Conservation (phyloP, 2,329 filamentous ascomycete genomes). For the Beauveria pseudobassiana region DNA sequence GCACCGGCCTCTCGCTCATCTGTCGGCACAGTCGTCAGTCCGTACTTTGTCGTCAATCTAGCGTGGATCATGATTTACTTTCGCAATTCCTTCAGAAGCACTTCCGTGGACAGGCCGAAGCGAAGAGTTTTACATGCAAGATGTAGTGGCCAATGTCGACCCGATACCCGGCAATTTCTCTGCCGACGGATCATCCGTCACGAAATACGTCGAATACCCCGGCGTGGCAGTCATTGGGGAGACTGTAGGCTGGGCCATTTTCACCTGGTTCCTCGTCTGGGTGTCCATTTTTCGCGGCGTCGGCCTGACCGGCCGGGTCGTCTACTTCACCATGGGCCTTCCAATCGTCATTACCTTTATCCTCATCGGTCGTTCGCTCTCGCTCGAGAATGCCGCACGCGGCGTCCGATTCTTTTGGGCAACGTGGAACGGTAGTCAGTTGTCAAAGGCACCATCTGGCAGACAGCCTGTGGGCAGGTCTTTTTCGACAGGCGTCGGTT, state of each 20-base stretch:
- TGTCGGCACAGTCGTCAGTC: slow-evolving; percentile 46
- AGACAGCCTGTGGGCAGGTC: slow-evolving; percentile 52
- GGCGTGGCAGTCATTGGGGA: slow-evolving; percentile 42
- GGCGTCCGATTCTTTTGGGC: slow-evolving; percentile 42
- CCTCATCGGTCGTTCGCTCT: slow-evolving; percentile 45
- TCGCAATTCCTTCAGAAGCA: slow-evolving; percentile 43
- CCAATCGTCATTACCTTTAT: slow-evolving; percentile 50
- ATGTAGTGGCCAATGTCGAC: slow-evolving; percentile 41
- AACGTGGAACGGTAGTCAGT: slow-evolving; percentile 40
- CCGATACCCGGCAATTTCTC: slow-evolving; percentile 32
- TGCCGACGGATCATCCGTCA: slow-evolving; percentile 29
- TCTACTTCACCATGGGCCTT: slow-evolving; percentile 55
- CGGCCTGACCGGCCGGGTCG: slow-evolving; percentile 48
- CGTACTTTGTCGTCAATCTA: slow-evolving; percentile 49
- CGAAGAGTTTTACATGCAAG: slow-evolving; percentile 43
- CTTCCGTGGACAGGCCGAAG: slow-evolving; percentile 45
- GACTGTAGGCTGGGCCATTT: slow-evolving; percentile 50
- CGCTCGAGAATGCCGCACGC: slow-evolving; percentile 44
- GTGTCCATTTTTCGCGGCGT: slow-evolving; percentile 52
- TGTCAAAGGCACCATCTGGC: slow-evolving; percentile 47
- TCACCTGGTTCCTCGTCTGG: slow-evolving; percentile 54
- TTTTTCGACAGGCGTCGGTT: slow-evolving; percentile 53
- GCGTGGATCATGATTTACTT: slow-evolving; percentile 55
- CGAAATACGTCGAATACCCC: slow-evolving; percentile 39
- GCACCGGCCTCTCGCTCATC: slow-evolving; percentile 43